Percentiles rank a stretch among this genome's conserved stretches.
phyloP scores from a whole-genome alignment of 1,284 basidiomycete species.

The Abortiporus biennis region DNA sequence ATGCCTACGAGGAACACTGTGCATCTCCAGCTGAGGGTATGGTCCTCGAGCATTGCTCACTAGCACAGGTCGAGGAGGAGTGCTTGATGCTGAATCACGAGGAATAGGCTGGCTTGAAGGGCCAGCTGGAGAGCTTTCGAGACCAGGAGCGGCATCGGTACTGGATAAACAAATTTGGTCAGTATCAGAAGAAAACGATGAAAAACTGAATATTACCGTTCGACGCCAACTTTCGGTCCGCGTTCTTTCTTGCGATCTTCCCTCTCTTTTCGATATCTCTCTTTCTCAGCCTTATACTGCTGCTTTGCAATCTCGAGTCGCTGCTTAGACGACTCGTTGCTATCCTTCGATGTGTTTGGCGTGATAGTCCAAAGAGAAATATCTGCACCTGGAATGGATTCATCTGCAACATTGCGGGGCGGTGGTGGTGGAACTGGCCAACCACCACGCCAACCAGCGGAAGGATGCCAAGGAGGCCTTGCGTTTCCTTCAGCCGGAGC shows the following conservation, averaged over 20 bases:
- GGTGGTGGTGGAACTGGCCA: no score
- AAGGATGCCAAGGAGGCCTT: not conserved
- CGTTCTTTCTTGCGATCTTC: conserved; percentile 43
- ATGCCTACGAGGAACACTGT: conserved; percentile 32
- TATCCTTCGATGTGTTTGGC: conserved; percentile 34
- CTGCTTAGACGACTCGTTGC: no score
- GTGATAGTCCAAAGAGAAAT: conserved; percentile 20
- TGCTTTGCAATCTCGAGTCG: conserved; percentile 63
- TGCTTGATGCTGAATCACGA: not conserved
- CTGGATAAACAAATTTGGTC: not conserved
- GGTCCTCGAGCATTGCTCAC: conserved; percentile 55
- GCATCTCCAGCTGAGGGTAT: conserved; percentile 56
- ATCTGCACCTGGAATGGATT: no score
- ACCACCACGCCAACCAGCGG: no score
- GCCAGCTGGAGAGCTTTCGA: not conserved
- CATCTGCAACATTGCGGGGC: not conserved
- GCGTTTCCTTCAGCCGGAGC: not conserved
- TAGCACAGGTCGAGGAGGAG: conserved; percentile 19
- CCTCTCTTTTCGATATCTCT: conserved; percentile 53
- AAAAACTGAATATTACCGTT: conserved; percentile 23
- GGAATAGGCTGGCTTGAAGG: conserved; percentile 2
- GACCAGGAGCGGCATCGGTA: not conserved
- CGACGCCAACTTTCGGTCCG: conserved; percentile 24
- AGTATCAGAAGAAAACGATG: conserved; percentile 3
- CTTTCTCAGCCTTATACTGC: conserved; percentile 62